Evolutionary conservation across 2,329 filamentous ascomycete species (phyloP).

Genomic region (Didymella segeticola): DNA sequence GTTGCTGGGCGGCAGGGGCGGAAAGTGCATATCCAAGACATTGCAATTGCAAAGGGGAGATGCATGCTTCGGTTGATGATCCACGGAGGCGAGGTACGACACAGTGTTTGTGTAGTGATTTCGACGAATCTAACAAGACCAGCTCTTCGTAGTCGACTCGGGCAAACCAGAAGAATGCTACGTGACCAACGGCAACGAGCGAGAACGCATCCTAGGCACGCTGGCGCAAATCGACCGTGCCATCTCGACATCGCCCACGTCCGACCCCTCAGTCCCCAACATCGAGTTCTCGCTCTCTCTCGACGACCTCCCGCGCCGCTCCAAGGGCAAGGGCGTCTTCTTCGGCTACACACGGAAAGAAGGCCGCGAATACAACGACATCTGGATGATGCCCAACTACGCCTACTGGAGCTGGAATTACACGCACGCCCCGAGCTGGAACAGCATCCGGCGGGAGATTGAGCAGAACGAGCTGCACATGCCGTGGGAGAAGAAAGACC

Average conservation of each 20-base stretch:
- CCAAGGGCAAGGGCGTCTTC: constrained; percentile 34
- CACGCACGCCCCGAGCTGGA: constrained; percentile 45
- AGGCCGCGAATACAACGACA: constrained; percentile 34
- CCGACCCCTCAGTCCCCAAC: constrained; percentile 39
- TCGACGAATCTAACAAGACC: constrained; percentile 21
- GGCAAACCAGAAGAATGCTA: constrained; percentile 43
- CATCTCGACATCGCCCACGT: constrained; percentile 32
- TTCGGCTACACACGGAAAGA: constrained; percentile 44
- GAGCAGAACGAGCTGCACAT: constrained; percentile 27
- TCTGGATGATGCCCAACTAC: constrained; percentile 47
- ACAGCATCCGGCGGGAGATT: constrained; percentile 42
- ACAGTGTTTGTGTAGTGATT: no score
- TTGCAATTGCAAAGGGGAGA: constrained; percentile 37
- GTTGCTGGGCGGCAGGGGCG: constrained; percentile 33
- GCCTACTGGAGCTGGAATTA: constrained; percentile 48
- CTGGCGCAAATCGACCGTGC: constrained; percentile 44
- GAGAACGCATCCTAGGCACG: constrained; percentile 44
- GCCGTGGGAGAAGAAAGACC: constrained; percentile 40
- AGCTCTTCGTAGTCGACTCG: constrained; percentile 43
- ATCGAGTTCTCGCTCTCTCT: constrained; percentile 44
- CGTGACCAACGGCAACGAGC: constrained; percentile 43
- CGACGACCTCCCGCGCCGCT: constrained; percentile 42
- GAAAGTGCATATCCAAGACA: constrained; percentile 38
- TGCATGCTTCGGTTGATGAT: constrained; percentile 44
- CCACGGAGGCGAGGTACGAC: constrained; percentile 39